Evolutionary conservation across 371 early-diverging fungal genomes (phyloP), one percentile per base, ranked within the genome.

Genomic region (Haplosporangium sp.): DNA sequence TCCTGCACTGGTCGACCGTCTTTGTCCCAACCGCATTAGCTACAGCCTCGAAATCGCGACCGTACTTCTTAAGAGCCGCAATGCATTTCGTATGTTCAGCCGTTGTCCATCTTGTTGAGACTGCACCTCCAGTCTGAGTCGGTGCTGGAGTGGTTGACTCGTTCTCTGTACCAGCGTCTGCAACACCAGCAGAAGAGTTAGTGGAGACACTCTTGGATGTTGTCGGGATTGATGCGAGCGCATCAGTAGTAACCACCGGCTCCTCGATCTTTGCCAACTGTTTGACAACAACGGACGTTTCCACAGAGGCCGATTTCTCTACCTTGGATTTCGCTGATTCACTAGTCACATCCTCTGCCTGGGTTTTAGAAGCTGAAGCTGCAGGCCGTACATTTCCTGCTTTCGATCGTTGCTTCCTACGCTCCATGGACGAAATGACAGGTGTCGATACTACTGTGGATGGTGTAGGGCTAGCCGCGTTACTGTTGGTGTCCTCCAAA

Each of bases 1-100:
- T 92, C 55, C 91, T 88, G 67, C 95, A 95, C 69, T 95, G 93
- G 21, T 90, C 92, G 64, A 88, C 91, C 1, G 94, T 91, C 73
- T 95, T 95, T 6, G 92, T 90, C 1, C 91, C 90, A 37, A 95
- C 91, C 53, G 89, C 67, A 12, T 73, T 71, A 6, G 95, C 86
- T 0, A 95, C 91, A 14, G 84, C 87, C 20, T 82, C 85, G 80
- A 95, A 95, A 59, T 94, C 91, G 10, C 90, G 85, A 4, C 95
- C 95, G 53, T 87, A 83, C n/a, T 81, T 80, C 66, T 89, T 89
- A 63, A 94, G 90, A 0, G 89, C 95, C n/a, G 91, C 89, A 11
- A 92, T 80, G 0, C 92, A 95, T 13, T 86, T 83, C n/a, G 84
- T 82, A 40, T 92, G 91, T 55, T 96, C 96, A 0, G 87, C 87